Evolutionary conservation across 139 green algal species (phyloP).

Genomic region (Volvox reticuliferus): DNA sequence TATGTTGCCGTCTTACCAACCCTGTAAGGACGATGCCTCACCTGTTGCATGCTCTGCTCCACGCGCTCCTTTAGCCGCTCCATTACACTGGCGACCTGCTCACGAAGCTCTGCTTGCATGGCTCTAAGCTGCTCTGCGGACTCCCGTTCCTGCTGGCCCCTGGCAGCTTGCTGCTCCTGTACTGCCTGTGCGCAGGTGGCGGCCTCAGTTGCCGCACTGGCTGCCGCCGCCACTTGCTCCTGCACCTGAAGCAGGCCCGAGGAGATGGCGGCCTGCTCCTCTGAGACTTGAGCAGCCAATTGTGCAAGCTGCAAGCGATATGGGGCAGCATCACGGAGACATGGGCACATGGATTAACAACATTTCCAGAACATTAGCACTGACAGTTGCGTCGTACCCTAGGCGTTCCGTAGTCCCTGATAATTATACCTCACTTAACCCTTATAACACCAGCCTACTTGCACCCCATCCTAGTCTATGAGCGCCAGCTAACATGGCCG

Average conservation of each 20-base stretch:
- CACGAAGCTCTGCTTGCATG: background rate
- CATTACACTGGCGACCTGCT: constrained; percentile 35
- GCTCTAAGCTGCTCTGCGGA: background rate
- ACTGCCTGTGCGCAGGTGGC: background rate
- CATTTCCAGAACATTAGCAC: no score
- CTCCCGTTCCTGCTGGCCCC: background rate
- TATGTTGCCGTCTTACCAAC: no score
- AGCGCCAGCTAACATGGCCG: no score
- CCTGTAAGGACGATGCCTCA: background rate
- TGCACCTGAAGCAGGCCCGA: constrained; percentile 10
- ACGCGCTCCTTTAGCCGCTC: constrained; percentile 28
- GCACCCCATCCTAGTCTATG: no score
- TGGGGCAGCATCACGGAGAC: background rate
- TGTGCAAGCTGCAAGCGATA: background rate
- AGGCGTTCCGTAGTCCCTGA: no score
- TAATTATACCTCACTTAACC: no score
- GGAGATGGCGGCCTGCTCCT: constrained; percentile 18
- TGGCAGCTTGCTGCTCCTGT: constrained; percentile 7
- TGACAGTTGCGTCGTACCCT: no score
- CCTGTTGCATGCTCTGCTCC: constrained; percentile 34
- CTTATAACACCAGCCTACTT: no score
- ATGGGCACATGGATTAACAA: no score
- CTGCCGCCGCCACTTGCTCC: background rate
- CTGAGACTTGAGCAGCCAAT: background rate
- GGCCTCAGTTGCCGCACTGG: constrained; percentile 2